A percentile compares a stretch with the other conserved stretches of the same genome.
Conservation (phyloP, 208 protist species). For the Porcisia hertigi region DNA sequence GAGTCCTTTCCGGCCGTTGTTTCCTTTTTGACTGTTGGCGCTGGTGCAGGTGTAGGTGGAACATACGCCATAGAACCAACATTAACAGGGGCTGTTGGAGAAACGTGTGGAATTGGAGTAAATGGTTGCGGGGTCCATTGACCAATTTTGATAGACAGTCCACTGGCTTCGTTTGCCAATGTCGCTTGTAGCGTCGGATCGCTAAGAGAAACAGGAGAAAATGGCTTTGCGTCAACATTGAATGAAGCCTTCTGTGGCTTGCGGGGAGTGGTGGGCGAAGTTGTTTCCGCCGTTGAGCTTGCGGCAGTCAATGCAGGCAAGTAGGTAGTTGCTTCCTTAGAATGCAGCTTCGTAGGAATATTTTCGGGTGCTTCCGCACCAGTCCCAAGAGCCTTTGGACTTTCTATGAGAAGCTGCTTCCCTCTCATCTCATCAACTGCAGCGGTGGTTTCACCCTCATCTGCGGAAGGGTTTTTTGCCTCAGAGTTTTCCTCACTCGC, state of each 20-base stretch:
- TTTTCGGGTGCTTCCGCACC: background rate
- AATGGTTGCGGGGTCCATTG: conserved; percentile 23
- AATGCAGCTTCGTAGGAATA: background rate
- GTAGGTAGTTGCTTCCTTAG: background rate
- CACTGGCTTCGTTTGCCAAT: conserved; percentile 12
- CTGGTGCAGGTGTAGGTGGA: background rate
- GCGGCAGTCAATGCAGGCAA: background rate
- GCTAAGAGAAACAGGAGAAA: conserved; percentile 20
- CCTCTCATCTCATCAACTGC: background rate
- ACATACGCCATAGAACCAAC: conserved; percentile 10
- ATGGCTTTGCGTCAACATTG: conserved; percentile 29
- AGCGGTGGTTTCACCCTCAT: background rate
- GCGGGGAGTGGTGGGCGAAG: conserved; percentile 5
- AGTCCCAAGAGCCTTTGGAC: background rate
- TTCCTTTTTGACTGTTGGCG: conserved; percentile 10
- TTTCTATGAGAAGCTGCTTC: background rate
- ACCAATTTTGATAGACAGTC: conserved; percentile 24
- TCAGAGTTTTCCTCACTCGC: background rate
- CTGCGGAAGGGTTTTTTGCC: background rate
- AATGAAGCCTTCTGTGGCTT: conserved; percentile 25
- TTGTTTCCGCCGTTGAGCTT: conserved; percentile 2
- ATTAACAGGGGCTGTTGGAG: conserved; percentile 5
- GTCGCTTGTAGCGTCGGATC: conserved; percentile 18
- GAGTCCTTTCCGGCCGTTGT: conserved; percentile 16
- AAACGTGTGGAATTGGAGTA: conserved; percentile 13